phyloP scores from a whole-genome alignment of 2,329 filamentous ascomycete species.

The Pseudocercospora eumusae region DNA sequence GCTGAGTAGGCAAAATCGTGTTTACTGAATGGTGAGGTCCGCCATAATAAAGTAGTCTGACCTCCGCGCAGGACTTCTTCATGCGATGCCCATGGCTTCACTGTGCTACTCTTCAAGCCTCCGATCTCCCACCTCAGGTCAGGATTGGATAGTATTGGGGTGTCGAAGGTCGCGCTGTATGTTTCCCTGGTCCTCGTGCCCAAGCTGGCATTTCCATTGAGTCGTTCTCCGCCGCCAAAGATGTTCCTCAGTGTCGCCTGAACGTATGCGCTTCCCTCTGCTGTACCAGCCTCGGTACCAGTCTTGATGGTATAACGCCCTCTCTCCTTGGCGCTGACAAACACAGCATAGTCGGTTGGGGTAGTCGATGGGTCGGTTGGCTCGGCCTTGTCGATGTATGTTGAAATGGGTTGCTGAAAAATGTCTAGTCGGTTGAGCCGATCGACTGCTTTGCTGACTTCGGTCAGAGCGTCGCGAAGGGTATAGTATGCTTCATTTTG shows the following conservation, averaged over 20 bases:
- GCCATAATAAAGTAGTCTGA: slow-evolving; percentile 74
- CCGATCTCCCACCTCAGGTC: slow-evolving; percentile 78
- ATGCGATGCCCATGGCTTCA: slow-evolving; percentile 91
- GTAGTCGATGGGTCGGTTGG: slow-evolving; percentile 68
- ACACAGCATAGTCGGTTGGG: slow-evolving; percentile 78
- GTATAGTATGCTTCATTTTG: slow-evolving; percentile 60
- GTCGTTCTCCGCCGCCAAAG: slow-evolving; percentile 87
- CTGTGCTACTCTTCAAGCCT: slow-evolving; percentile 74
- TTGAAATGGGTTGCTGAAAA: slow-evolving; percentile 77
- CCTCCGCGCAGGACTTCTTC: slow-evolving; percentile 84
- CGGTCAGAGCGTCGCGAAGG: slow-evolving; percentile 73
- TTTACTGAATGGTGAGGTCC: slow-evolving; percentile 58
- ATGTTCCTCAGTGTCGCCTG: slow-evolving; percentile 87
- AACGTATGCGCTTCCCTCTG: slow-evolving; percentile 89
- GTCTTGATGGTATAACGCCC: slow-evolving; percentile 86
- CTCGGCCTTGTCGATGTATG: slow-evolving; percentile 77
- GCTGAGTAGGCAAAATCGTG: slow-evolving; percentile 80
- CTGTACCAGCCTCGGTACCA: slow-evolving; percentile 89
- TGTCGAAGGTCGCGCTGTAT: slow-evolving; percentile 82
- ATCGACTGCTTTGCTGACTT: slow-evolving; percentile 68
- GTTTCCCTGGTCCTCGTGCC: slow-evolving; percentile 89
- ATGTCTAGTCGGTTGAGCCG: slow-evolving; percentile 84
- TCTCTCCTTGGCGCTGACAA: slow-evolving; percentile 75
- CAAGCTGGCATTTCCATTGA: slow-evolving; percentile 82
- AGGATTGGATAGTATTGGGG: slow-evolving; percentile 81